phyloP scores from a whole-genome alignment of 495 filamentous ascomycete species.

The Cercophora scortea region DNA sequence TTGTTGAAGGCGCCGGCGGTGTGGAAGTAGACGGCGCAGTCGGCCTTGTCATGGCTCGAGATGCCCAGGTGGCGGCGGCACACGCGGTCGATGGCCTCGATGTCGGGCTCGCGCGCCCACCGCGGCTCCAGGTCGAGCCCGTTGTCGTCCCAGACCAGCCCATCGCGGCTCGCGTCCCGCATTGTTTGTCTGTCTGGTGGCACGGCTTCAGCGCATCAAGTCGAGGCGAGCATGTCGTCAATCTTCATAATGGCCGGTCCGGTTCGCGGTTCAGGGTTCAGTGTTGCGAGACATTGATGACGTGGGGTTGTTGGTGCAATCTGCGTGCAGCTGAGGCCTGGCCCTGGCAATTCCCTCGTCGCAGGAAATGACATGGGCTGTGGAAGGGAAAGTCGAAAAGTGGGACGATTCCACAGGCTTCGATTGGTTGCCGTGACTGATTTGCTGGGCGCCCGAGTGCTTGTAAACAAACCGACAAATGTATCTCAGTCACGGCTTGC shows the following conservation, averaged over 20 bases:
- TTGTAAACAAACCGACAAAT: too few relatives aligned
- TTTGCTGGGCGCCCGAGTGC: too few relatives aligned
- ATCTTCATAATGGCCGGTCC: too few relatives aligned
- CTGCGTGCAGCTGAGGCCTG: too few relatives aligned
- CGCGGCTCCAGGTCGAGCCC: constrained; percentile 16
- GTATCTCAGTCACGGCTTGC: too few relatives aligned
- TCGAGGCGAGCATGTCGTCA: too few relatives aligned
- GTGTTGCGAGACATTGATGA: too few relatives aligned
- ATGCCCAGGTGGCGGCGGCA: constrained; percentile 18
- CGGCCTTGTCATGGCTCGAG: not conserved
- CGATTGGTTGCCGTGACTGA: not conserved
- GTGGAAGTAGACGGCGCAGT: constrained; percentile 15
- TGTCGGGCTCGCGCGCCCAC: constrained; percentile 24
- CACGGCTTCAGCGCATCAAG: too few relatives aligned
- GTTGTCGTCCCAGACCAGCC: constrained; percentile 19
- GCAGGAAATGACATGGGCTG: not conserved
- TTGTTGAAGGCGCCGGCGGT: constrained; percentile 25
- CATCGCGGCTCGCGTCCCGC: constrained; percentile 18
- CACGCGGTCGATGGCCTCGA: constrained; percentile 17
- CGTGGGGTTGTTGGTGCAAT: too few relatives aligned
- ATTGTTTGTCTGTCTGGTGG: not conserved
- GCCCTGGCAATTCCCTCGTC: not conserved
- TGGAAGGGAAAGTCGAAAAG: constrained; percentile 2
- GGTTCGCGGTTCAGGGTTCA: too few relatives aligned
- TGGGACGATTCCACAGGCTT: constrained; percentile 1